phyloP scores from a whole-genome alignment of 2,329 filamentous ascomycete species.

The Septoria petroselini region DNA sequence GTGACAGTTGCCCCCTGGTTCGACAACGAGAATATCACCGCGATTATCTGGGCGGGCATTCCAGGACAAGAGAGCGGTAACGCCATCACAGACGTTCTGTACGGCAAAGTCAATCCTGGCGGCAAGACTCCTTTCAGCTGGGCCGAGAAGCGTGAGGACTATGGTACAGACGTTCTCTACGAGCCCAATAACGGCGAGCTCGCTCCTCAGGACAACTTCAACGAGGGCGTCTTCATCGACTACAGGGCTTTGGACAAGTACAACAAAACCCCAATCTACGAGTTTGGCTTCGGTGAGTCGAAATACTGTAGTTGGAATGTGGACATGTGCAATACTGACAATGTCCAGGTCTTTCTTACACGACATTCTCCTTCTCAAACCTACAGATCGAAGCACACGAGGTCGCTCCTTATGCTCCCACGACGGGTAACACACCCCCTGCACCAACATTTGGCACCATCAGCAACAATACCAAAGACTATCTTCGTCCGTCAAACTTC shows the following conservation, averaged over 20 bases:
- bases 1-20: slow-evolving; percentile 74
- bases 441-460: slow-evolving; percentile 65
- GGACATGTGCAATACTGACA: too few relatives aligned
- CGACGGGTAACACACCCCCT: slow-evolving; percentile 58
- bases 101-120: slow-evolving; percentile 72
- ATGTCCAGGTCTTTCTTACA: slow-evolving; percentile 61
- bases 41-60: slow-evolving; percentile 76
- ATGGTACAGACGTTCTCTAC: slow-evolving; percentile 66
- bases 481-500: slow-evolving; percentile 63
- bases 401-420: slow-evolving; percentile 57
- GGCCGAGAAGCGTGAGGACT: slow-evolving; percentile 64
- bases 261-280: slow-evolving; percentile 66
- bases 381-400: slow-evolving; percentile 55
- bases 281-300: slow-evolving; percentile 56
- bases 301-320: background rate
- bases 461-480: slow-evolving; percentile 62
- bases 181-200: slow-evolving; percentile 64
- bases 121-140: slow-evolving; percentile 71
- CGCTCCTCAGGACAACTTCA: slow-evolving; percentile 70
- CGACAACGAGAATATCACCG: slow-evolving; percentile 73
- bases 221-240: slow-evolving; percentile 78
- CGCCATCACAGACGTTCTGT: slow-evolving; percentile 76
- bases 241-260: slow-evolving; percentile 71
- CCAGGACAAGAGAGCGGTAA: slow-evolving; percentile 83
- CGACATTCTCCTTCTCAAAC: slow-evolving; percentile 71